Conservation (phyloP, 208 protist genomes). For the Angomonas desouzai region DNA sequence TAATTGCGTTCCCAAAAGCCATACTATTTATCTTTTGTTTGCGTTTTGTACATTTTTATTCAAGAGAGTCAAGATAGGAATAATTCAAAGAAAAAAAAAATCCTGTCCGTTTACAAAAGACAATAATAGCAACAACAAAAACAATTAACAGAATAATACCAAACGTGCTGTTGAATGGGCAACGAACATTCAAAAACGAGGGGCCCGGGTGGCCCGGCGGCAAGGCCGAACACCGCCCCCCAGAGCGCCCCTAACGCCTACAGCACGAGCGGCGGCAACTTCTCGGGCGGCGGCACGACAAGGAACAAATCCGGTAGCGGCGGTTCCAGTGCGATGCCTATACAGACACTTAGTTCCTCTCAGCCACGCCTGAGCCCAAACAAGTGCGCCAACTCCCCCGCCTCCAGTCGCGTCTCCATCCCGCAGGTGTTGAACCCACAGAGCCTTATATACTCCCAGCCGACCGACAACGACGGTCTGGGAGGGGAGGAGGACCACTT, state of each 20-base stretch:
- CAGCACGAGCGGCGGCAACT: not conserved
- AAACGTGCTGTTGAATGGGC: too few relatives aligned
- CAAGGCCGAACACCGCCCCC: not conserved
- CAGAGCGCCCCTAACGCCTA: not conserved
- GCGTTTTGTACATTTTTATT: too few relatives aligned
- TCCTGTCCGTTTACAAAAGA: too few relatives aligned
- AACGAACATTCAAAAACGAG: conserved; percentile 18
- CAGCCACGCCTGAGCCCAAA: not conserved
- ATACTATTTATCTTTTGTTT: too few relatives aligned
- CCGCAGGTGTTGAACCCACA: not conserved
- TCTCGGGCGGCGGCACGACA: not conserved
- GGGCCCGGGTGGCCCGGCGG: not conserved
- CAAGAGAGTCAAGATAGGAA: too few relatives aligned
- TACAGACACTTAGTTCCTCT: not conserved
- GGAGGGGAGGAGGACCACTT: not conserved
- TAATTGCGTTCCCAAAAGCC: too few relatives aligned
- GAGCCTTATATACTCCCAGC: conserved; percentile 2
- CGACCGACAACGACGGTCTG: not conserved
- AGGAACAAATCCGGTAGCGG: not conserved
- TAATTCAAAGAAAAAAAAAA: too few relatives aligned
- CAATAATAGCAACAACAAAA: too few relatives aligned
- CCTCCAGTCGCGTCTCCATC: not conserved
- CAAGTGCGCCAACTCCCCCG: not conserved
- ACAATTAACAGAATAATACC: too few relatives aligned
- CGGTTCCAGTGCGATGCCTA: conserved; percentile 1